Percentiles rank a stretch among this genome's conserved stretches.
phyloP scores from a whole-genome alignment of 1,284 basidiomycete species.

The Cryptococcus maquisensis region DNA sequence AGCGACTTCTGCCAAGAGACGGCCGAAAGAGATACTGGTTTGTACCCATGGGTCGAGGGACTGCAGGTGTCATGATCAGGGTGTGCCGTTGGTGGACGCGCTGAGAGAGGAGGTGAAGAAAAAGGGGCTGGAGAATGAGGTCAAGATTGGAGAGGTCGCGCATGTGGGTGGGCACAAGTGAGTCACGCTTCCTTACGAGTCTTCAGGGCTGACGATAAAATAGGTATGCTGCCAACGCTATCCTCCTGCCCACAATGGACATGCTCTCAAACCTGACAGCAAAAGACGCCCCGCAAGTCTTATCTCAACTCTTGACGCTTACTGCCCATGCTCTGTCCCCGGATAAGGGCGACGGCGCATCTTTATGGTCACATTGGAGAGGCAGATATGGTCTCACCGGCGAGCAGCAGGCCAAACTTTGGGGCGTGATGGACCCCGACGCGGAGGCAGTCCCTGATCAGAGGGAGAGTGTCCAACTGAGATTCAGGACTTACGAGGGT shows the following conservation, averaged over 20 bases:
- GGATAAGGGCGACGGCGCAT: background rate
- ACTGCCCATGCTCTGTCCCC: background rate
- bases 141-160: constrained; percentile 61
- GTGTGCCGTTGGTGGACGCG: constrained; percentile 49
- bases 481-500: constrained; percentile 38
- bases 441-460: background rate
- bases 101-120: constrained; percentile 46
- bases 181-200: constrained; percentile 33
- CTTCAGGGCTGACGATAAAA: background rate
- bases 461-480: constrained; percentile 15
- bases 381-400: constrained; percentile 68
- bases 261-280: constrained; percentile 65
- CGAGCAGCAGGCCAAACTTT: constrained; percentile 56
- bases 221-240: constrained; percentile 72
- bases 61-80: constrained; percentile 68
- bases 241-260: constrained; percentile 71
- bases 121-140: constrained; percentile 15
- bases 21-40: constrained; percentile 56
- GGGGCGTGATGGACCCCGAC: constrained; percentile 13
- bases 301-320: constrained; percentile 53
- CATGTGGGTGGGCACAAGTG: constrained; percentile 84
- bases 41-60: constrained; percentile 68
- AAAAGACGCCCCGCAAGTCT: constrained; percentile 56
- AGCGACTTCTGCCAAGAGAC: background rate
- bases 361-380: constrained; percentile 56